These are phyloP conservation scores for Buxus sempervirens DNA, from an alignment of 164 flowering plant genomes.

Conservation along the genomic window DNA sequence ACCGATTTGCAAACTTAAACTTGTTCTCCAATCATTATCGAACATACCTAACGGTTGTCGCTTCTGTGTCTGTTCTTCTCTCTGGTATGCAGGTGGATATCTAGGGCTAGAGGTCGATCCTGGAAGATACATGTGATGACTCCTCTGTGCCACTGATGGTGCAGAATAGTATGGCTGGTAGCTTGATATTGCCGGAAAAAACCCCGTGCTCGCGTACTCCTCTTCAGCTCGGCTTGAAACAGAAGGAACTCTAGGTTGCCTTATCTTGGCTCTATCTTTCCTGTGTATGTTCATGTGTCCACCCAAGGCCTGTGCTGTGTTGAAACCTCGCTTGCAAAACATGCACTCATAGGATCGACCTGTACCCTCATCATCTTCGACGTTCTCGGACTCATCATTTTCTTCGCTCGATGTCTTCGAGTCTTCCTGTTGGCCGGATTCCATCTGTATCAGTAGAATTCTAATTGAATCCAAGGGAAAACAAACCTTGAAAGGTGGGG, in stretches of 20 bases:
- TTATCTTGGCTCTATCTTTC: constrained; percentile 43
- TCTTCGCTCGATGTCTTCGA: constrained; percentile 32
- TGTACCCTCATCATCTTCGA: constrained; percentile 17
- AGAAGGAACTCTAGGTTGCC: constrained; percentile 19
- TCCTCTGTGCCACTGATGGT: constrained; percentile 9
- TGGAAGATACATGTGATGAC: constrained; percentile 26
- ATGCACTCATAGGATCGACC: constrained; percentile 47
- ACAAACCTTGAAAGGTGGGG: too few species aligned
- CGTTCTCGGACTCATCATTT: constrained; percentile 16
- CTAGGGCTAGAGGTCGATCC: constrained; percentile 12
- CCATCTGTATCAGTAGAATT: constrained; percentile 16
- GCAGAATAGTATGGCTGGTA: constrained; percentile 8
- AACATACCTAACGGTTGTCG: constrained; percentile 14
- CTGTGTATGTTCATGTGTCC: constrained; percentile 73
- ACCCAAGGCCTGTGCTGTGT: constrained; percentile 63
- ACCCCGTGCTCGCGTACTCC: background rate
- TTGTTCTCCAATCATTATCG: constrained; percentile 23
- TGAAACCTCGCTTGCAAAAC: constrained; percentile 61
- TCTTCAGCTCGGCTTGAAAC: constrained; percentile 10
- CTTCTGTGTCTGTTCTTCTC: constrained; percentile 8
- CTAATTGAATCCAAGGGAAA: background rate
- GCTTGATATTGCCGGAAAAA: constrained; percentile 13
- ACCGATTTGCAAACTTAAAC: constrained; percentile 21
- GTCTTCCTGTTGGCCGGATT: constrained; percentile 18
- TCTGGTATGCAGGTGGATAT: too few species aligned